These are phyloP conservation scores for Neofusicoccum sp. DNA, from an alignment of 2,329 filamentous ascomycete species.

Conservation along the genomic window DNA sequence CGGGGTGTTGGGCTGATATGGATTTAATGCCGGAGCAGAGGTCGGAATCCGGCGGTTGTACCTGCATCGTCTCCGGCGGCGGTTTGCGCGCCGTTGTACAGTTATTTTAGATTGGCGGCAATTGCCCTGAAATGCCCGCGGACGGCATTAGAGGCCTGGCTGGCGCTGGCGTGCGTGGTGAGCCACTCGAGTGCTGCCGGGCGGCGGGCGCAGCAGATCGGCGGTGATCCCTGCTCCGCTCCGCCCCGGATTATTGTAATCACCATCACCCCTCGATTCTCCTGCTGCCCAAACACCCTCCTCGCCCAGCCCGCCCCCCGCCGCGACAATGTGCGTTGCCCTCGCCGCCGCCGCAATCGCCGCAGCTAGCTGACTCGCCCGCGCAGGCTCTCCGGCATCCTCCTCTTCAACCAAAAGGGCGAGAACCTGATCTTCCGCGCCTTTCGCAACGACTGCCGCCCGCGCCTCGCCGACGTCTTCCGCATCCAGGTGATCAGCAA, in stretches of 20 bases:
- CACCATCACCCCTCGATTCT: constrained; percentile 17
- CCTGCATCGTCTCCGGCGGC: constrained; percentile 15
- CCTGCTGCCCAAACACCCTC: not conserved
- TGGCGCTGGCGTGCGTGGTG: not conserved
- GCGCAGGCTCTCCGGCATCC: constrained; percentile 88
- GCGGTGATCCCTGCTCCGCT: constrained; percentile 17
- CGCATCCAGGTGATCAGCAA: constrained; percentile 99
- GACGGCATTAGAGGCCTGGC: not conserved
- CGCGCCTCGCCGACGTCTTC: constrained; percentile 96
- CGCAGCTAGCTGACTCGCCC: not conserved
- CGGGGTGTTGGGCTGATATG: not conserved
- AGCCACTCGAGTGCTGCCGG: not conserved
- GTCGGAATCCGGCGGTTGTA: constrained; percentile 16
- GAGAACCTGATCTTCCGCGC: constrained; percentile 99
- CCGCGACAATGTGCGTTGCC: constrained; percentile 15
- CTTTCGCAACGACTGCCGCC: constrained; percentile 97
- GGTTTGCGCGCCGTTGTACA: constrained; percentile 19
- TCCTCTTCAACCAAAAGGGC: constrained; percentile 99
- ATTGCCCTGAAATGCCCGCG: constrained; percentile 15
- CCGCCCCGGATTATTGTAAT: constrained; percentile 15
- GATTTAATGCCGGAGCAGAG: constrained; percentile 8
- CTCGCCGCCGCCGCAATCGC: constrained; percentile 2
- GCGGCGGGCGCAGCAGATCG: not conserved
- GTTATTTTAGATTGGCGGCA: constrained; percentile 18
- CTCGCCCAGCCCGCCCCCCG: not conserved